These are phyloP conservation scores for Diaporthe longicolla DNA, from an alignment of 2,329 filamentous ascomycete species.

Conservation along the genomic window DNA sequence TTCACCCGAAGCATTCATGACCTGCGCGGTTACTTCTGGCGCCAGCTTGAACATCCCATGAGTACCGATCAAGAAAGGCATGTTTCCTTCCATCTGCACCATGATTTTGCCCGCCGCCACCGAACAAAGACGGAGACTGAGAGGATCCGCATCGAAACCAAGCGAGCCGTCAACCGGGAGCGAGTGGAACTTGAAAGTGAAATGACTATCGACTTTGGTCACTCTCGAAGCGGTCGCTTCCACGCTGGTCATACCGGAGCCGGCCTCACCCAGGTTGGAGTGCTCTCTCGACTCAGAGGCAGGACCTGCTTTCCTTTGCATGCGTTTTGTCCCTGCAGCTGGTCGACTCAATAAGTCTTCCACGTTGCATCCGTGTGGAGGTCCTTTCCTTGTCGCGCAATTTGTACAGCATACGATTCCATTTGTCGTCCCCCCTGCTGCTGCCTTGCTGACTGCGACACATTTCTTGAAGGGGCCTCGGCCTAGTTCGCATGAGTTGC, in stretches of 20 bases:
- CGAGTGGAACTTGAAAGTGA: background rate
- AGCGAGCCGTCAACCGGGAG: background rate
- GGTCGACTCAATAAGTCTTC: background rate
- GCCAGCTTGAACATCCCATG: conserved; percentile 27
- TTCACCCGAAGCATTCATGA: background rate
- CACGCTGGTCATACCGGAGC: background rate
- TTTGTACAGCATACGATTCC: conserved; percentile 32
- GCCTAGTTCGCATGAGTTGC: background rate
- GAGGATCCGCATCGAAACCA: background rate
- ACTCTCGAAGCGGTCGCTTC: background rate
- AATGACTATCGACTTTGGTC: conserved; percentile 11
- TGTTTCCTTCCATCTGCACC: conserved; percentile 3
- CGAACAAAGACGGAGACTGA: conserved; percentile 20
- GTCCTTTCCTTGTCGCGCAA: background rate
- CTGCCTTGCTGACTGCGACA: conserved; percentile 1
- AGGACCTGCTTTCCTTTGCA: no score
- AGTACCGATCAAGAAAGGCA: conserved; percentile 8
- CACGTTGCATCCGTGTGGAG: background rate
- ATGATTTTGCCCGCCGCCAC: conserved; percentile 12
- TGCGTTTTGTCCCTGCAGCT: no score
- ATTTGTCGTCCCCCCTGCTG: conserved; percentile 6
- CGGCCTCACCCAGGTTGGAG: background rate
- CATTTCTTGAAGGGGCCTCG: conserved; percentile 22
- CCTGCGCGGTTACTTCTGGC: background rate
- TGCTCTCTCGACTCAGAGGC: background rate